Conservation (phyloP, 805 yeast species). For the Alloascoidea hylecoeti region DNA sequence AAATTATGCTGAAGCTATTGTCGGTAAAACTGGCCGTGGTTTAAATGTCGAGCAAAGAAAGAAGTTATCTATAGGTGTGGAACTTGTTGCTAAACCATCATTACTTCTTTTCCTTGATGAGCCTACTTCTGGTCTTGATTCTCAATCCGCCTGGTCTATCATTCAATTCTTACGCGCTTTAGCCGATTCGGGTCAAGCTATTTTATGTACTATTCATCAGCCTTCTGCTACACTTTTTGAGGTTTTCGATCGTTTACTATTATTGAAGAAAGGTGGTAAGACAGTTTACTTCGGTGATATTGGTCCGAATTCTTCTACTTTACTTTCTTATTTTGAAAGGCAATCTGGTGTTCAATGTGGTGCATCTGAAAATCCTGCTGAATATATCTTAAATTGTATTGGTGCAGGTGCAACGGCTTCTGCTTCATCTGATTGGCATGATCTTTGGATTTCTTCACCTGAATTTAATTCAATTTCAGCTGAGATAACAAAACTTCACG, state of each 20-base stretch:
- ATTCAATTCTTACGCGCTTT: constrained; percentile 51
- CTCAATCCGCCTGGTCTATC: constrained; percentile 56
- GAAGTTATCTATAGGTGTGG: constrained; percentile 58
- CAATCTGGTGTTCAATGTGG: constrained; percentile 59
- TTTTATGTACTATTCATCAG: constrained; percentile 66
- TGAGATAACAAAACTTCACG: constrained; percentile 20
- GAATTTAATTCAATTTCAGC: constrained; percentile 20
- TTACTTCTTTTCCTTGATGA: constrained; percentile 50
- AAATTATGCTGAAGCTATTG: constrained; percentile 59
- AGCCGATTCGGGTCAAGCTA: constrained; percentile 61
- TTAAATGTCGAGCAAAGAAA: constrained; percentile 56
- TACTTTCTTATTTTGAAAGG: constrained; percentile 54
- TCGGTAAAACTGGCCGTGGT: constrained; percentile 65
- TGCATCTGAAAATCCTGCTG: constrained; percentile 56
- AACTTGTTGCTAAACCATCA: constrained; percentile 55
- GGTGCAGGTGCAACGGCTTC: constrained; percentile 73
- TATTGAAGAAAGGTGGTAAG: constrained; percentile 62
- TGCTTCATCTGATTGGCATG: constrained; percentile 44
- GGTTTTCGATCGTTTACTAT: constrained; percentile 52
- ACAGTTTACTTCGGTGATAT: constrained; percentile 77
- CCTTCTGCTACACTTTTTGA: constrained; percentile 60
- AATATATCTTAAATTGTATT: constrained; percentile 56
- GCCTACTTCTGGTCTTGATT: constrained; percentile 63
- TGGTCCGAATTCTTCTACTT: constrained; percentile 44
- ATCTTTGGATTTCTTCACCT: constrained; percentile 40